Percentiles rank a stretch among this genome's conserved stretches.
These are phyloP conservation scores for Dryas integrifolia DNA, from an alignment of 331 rosid species.

Conservation along the genomic window DNA sequence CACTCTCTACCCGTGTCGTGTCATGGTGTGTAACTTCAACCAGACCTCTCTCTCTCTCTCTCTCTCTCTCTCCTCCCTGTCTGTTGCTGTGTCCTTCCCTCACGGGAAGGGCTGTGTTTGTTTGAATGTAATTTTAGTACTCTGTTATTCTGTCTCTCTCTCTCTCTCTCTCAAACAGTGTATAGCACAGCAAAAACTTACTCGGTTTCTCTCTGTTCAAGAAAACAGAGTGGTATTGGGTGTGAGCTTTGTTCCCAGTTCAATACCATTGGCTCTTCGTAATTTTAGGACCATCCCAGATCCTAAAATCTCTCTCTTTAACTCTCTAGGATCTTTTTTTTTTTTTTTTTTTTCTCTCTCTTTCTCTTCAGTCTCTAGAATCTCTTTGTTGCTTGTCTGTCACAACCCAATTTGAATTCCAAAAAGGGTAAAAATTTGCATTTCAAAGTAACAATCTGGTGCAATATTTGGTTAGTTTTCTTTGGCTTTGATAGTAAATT, in stretches of 20 bases:
- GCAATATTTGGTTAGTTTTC: slow-evolving; percentile 7
- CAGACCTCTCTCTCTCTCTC: neutral
- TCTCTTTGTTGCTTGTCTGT: slow-evolving; percentile 19
- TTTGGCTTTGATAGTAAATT: slow-evolving; percentile 28
- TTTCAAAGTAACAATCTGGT: neutral
- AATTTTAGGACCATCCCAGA: slow-evolving; percentile 33
- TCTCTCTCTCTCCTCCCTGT: neutral
- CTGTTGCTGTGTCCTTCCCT: neutral
- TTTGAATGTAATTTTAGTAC: neutral
- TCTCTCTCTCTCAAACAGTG: neutral
- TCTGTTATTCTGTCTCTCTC: neutral
- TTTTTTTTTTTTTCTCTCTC: no score
- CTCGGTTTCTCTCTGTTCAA: neutral
- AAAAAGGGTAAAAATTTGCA: slow-evolving; percentile 10
- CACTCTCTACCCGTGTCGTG: neutral
- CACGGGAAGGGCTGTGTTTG: neutral
- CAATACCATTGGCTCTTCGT: slow-evolving; percentile 28
- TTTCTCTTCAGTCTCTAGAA: slow-evolving; percentile 8
- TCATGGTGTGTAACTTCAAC: neutral
- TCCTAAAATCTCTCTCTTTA: slow-evolving; percentile 37
- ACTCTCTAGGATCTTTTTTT: neutral
- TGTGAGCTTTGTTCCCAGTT: neutral
- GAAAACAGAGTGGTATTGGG: neutral
- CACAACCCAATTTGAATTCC: slow-evolving; percentile 31
- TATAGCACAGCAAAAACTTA: neutral